Evolutionary conservation across 164 flowering plant species (phyloP), one percentile per base, ranked within the genome.

Genomic region (Vitis riparia): DNA sequence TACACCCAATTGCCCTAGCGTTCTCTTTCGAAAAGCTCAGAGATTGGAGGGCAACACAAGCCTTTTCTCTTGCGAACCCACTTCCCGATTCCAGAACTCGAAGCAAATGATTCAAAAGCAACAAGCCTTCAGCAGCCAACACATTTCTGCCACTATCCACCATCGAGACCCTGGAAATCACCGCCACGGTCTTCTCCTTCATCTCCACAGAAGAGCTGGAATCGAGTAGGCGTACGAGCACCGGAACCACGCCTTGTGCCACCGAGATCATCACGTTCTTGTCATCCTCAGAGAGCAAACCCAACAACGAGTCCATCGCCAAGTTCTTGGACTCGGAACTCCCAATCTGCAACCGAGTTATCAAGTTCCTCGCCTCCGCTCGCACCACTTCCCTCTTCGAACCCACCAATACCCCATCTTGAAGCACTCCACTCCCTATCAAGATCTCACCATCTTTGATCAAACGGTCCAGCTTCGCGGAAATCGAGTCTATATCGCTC

Each of bases 271-370:
- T 52, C 6, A 94, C 93, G 67, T 91, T 87, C 86, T 94, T 94
- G 27, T 92, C 99, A 55, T 92, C 96, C 63, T 86, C 92, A 0
- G 76, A 73, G 5, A 94, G 75, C 29, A 94, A 59, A 9, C 70
- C 73, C 1, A 90, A 65, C 32, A 95, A 60, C 17, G 86, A 83
- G 67, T 91, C 98, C 76, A 95, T 81, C 9, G 92, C 91, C 13
- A 82, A 62, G 74, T 51, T 80, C 79, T 83, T 90, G 63, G 97
- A 86, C 56, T 87, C 97, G 11, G 66, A 6, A n/a, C 79, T 65
- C 55, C 98, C 98, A 61, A 95, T 91, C 81, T 95, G 99, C 62
- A 95, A 70, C 75, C 93, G 79, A 29, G 96, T 90, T 8, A 93
- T 79, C 79, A 95, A 66, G 32, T 78, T 87, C 80, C 93, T 82